phyloP scores from a whole-genome alignment of 805 yeast genomes.

The Lipomyces japonicus region DNA sequence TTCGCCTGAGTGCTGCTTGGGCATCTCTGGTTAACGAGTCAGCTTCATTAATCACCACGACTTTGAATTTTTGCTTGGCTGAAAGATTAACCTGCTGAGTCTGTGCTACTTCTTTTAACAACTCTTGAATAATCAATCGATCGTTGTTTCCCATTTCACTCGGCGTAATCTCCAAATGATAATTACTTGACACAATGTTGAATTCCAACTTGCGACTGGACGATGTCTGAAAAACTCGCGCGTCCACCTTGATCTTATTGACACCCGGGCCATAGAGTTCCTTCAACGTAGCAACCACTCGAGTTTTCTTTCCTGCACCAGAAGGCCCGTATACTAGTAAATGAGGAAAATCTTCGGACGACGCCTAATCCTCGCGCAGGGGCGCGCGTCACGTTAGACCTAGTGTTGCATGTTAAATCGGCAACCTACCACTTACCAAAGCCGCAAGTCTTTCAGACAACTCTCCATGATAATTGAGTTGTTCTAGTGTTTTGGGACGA shows the following conservation, averaged over 20 bases:
- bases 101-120: constrained; percentile 90
- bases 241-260: constrained; percentile 82
- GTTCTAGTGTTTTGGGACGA: constrained; percentile 67
- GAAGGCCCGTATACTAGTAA: constrained; percentile 89
- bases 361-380: too few species aligned
- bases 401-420: constrained; percentile 13
- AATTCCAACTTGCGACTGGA: constrained; percentile 76
- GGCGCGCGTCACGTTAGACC: constrained; percentile 1
- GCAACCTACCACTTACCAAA: constrained; percentile 39
- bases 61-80: constrained; percentile 45
- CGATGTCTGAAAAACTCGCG: constrained; percentile 71
- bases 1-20: constrained; percentile 90
- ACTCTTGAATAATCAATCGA: constrained; percentile 88
- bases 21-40: constrained; percentile 88
- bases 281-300: constrained; percentile 73
- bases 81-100: constrained; percentile 89
- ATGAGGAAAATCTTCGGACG: constrained; percentile 89
- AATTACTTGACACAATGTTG: constrained; percentile 86
- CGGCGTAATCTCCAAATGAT: constrained; percentile 93
- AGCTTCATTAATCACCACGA: constrained; percentile 87
- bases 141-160: constrained; percentile 94
- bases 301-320: constrained; percentile 95
- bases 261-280: constrained; percentile 81
- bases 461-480: constrained; percentile 61
- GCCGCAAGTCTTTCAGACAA: constrained; percentile 64